Evolutionary conservation across 2,329 filamentous ascomycete species (phyloP), one percentile per base, ranked within the genome.

Genomic region (Xylariaceae sp.): DNA sequence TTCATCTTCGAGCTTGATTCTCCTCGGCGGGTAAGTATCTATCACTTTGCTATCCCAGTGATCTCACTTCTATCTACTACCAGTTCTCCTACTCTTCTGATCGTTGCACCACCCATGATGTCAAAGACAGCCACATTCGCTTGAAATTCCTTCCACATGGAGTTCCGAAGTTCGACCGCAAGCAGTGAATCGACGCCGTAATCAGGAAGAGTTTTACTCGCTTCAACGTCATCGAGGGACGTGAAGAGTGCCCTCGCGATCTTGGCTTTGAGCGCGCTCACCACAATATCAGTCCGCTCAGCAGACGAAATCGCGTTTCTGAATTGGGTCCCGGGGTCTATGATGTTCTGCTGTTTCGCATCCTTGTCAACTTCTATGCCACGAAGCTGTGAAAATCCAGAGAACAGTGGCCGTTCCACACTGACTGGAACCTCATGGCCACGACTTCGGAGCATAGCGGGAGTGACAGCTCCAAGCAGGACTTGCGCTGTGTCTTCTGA

Each of bases 111-210:
- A 3, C 53, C 52, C 59, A 61, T 58, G 27, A 60, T 57, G 12
- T 60, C 59, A 31, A 60, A 61, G 9, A 61, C 52, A 11, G 59
- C 52, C 1, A 60, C 49, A 5, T 42, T 43, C 2, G 52, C 53
- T 11, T 42, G 40, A 35, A 57, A 58, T 6, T 58, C 49, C 9
- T 46, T 49, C 3, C 42, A 41, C 1, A 69, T 60, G 63, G 65
- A 69, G 30, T 63, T 66, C 0, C 65, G 58, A 17, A 69, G 32
- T 42, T 69, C 66, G 1, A 68, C 59, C 1, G 66, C 66, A 40
- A 68, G 58, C 5, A 68, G 52, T 0, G 66, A 69, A 43, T 68
- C 66, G 2, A 67, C 61, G 3, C 66, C 66, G 41, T 61, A 63
- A 2, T 59, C 63, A 0, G 62, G 61, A 1, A 67, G 56, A 6